Evolutionary conservation across 306 rosid species (phyloP).

Genomic region (Corylus avellana): DNA sequence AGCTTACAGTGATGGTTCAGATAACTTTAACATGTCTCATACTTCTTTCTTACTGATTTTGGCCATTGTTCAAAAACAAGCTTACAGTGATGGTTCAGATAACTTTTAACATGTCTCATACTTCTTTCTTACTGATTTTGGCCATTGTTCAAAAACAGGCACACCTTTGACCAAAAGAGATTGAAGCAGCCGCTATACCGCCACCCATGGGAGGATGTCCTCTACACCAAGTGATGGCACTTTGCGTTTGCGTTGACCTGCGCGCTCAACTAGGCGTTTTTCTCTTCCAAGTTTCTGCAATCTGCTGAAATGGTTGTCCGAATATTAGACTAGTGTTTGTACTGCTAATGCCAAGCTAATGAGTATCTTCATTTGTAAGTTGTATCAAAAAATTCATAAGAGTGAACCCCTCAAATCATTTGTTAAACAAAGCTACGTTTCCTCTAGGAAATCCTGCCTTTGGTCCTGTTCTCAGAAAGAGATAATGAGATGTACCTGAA

Average conservation of each 20-base stretch:
- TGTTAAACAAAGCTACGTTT: constrained; percentile 18
- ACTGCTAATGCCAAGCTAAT: constrained; percentile 30
- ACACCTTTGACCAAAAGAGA: constrained; percentile 98
- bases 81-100: no score
- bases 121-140: constrained; percentile 14
- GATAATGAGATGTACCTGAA: no score
- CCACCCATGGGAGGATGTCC: constrained; percentile 99
- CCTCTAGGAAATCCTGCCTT: not conserved
- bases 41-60: no score
- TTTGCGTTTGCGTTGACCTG: constrained; percentile 10
- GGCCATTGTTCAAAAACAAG: no score
- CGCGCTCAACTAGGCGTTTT: constrained; percentile 27
- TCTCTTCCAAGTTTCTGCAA: constrained; percentile 28
- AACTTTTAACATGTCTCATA: no score
- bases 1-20: constrained; percentile 39
- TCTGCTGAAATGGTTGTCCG: constrained; percentile 39
- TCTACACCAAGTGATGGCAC: constrained; percentile 81
- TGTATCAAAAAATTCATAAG: constrained; percentile 44
- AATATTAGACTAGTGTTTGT: constrained; percentile 50
- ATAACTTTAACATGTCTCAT: not conserved
- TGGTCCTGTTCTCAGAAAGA: no score
- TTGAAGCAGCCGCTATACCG: constrained; percentile 98
- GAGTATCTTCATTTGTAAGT: constrained; percentile 33
- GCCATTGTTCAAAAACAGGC: constrained; percentile 52
- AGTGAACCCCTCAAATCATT: constrained; percentile 26